These are phyloP conservation scores for Senna siamea DNA, from an alignment of 306 rosid species.

Conservation along the genomic window DNA sequence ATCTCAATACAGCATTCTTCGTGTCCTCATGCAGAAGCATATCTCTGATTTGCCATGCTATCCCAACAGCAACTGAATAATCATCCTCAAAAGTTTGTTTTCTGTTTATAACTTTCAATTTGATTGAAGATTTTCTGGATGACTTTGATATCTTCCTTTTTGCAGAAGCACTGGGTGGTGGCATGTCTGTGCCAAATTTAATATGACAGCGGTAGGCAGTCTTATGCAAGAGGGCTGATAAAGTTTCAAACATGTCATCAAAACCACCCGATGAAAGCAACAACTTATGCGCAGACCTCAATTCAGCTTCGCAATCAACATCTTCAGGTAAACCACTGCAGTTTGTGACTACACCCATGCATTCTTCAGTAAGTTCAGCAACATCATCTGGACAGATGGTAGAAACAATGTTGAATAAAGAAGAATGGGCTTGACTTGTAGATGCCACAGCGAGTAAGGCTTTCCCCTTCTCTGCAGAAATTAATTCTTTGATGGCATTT, in stretches of 20 bases:
- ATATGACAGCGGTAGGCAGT: slow-evolving; percentile 80
- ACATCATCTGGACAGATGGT: slow-evolving; percentile 60
- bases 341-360: slow-evolving; percentile 61
- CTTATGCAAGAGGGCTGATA: slow-evolving; percentile 68
- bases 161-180: slow-evolving; percentile 47
- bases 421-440: slow-evolving; percentile 69
- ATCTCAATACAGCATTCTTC: slow-evolving; percentile 59
- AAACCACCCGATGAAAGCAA: slow-evolving; percentile 67
- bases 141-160: slow-evolving; percentile 58
- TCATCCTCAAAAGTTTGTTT: slow-evolving; percentile 77
- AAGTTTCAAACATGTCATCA: slow-evolving; percentile 76
- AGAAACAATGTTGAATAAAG: slow-evolving; percentile 71
- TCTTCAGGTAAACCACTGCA: slow-evolving; percentile 78
- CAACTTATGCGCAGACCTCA: slow-evolving; percentile 82
- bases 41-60: slow-evolving; percentile 90
- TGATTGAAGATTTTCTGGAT: slow-evolving; percentile 53
- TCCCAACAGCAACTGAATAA: slow-evolving; percentile 72
- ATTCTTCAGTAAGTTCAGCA: slow-evolving; percentile 64
- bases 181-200: slow-evolving; percentile 69
- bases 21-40: slow-evolving; percentile 62
- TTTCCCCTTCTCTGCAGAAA: slow-evolving; percentile 64
- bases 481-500: slow-evolving; percentile 61
- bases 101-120: slow-evolving; percentile 53
- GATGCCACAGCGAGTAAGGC: slow-evolving; percentile 59
- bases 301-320: slow-evolving; percentile 72